A percentile compares a stretch with the other conserved stretches of the same genome.
phyloP scores from a whole-genome alignment of 108 stramenopile species.

The Cyclostephanos invisitatus region DNA sequence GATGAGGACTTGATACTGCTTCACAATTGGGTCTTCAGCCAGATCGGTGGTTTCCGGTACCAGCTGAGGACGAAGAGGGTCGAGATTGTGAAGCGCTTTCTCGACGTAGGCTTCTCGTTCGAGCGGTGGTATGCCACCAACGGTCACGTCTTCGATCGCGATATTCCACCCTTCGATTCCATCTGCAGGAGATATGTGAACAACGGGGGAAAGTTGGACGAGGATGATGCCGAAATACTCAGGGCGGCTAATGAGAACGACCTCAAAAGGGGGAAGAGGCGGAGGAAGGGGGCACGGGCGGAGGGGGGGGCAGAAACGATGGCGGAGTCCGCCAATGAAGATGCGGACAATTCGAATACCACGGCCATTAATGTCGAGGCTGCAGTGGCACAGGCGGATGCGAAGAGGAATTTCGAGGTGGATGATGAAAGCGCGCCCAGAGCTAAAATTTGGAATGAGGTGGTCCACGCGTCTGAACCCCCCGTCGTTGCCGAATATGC shows the following conservation, averaged over 20 bases:
- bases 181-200: conserved; percentile 39
- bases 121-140: conserved; percentile 44
- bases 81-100: conserved; percentile 27
- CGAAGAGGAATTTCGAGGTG: not conserved
- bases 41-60: conserved; percentile 34
- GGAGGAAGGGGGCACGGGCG: conserved; percentile 1
- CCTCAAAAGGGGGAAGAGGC: conserved; percentile 11
- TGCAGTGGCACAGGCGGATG: not conserved
- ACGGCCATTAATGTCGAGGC: not conserved
- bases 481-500: not conserved
- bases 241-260: not conserved
- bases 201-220: conserved; percentile 28
- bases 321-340: not conserved
- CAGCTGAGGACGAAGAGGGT: conserved; percentile 39
- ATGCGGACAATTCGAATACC: not conserved
- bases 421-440: not conserved
- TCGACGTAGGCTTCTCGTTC: conserved; percentile 47
- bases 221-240: conserved; percentile 27
- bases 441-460: not conserved
- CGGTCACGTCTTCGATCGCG: conserved; percentile 41
- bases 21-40: conserved; percentile 49
- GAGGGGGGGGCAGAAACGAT: not conserved
- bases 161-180: conserved; percentile 36
- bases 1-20: conserved; percentile 35
- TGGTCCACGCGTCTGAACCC: not conserved